A percentile compares a stretch with the other conserved stretches of the same genome.
These are phyloP conservation scores for Cinnamomum chago DNA, from an alignment of 164 flowering plant species.

Conservation along the genomic window DNA sequence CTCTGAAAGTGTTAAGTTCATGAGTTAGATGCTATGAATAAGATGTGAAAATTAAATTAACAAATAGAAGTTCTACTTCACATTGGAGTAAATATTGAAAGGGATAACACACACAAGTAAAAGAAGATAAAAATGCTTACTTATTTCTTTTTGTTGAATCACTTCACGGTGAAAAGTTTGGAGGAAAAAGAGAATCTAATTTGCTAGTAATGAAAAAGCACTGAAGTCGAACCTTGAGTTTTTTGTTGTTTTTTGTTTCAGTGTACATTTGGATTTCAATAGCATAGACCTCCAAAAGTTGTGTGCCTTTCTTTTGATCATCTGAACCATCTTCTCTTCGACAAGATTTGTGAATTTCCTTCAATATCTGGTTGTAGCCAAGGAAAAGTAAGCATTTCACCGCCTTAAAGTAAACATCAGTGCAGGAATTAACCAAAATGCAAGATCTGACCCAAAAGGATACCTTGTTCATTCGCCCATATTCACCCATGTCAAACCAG, in stretches of 20 bases:
- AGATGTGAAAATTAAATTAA: background rate
- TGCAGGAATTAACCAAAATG: background rate
- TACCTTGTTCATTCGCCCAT: conserved; percentile 99
- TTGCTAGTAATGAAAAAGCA: background rate
- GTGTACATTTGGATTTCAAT: conserved; percentile 99
- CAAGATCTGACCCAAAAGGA: conserved; percentile 4
- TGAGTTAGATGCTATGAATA: background rate
- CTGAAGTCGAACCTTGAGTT: conserved; percentile 64
- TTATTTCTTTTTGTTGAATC: too few relatives aligned
- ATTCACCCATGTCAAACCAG: conserved; percentile 98
- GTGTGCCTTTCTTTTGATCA: conserved; percentile 99
- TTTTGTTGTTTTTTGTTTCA: conserved; percentile 91
- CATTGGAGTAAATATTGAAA: background rate
- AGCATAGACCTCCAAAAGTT: conserved; percentile 94
- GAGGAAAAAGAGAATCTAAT: background rate
- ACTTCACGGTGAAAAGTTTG: background rate
- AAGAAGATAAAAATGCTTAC: background rate
- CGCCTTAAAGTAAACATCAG: background rate
- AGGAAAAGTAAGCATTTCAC: background rate
- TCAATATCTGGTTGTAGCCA: conserved; percentile 55
- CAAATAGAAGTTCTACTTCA: background rate
- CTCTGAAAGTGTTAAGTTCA: background rate
- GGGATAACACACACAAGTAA: background rate
- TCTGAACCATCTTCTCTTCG: conserved; percentile 95
- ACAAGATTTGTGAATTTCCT: conserved; percentile 97